These are phyloP conservation scores for Psilocybe subaeruginosa DNA, from an alignment of 768 basidiomycete species.

Conservation along the genomic window DNA sequence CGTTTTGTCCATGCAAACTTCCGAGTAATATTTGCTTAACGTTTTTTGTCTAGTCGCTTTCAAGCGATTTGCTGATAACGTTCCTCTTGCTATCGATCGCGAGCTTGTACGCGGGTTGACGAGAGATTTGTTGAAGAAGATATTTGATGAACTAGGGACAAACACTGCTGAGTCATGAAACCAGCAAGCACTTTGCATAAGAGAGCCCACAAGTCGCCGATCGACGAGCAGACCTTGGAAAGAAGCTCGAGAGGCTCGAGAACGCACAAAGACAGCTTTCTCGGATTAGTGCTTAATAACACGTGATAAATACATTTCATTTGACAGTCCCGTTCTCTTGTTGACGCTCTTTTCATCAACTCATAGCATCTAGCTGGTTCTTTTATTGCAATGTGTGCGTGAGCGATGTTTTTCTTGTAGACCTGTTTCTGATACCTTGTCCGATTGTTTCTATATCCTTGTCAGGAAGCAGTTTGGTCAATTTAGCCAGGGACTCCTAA, in stretches of 20 bases:
- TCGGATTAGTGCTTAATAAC: not conserved
- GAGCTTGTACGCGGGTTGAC: constrained; percentile 57
- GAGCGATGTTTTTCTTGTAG: no score
- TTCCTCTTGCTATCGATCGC: constrained; percentile 56
- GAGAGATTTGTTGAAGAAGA: constrained; percentile 42
- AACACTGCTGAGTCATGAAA: constrained; percentile 44
- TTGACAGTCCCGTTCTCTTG: no score
- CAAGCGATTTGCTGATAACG: constrained; percentile 57
- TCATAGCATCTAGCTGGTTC: no score
- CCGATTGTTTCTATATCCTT: no score
- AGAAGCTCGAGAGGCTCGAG: constrained; percentile 52
- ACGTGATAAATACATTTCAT: no score
- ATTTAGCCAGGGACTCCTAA: no score
- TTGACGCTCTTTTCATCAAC: no score
- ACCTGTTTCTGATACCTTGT: no score
- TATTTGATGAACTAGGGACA: constrained; percentile 54
- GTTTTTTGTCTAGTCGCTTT: constrained; percentile 47
- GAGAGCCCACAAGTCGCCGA: constrained; percentile 49
- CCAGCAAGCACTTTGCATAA: constrained; percentile 53
- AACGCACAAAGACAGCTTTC: constrained; percentile 46
- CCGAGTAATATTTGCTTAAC: not conserved
- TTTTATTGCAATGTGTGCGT: no score
- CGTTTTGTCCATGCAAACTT: not conserved
- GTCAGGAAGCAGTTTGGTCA: no score
- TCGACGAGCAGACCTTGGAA: constrained; percentile 49